Conservation (phyloP, 345 rosid species). For the Eucalyptus curtisii region DNA sequence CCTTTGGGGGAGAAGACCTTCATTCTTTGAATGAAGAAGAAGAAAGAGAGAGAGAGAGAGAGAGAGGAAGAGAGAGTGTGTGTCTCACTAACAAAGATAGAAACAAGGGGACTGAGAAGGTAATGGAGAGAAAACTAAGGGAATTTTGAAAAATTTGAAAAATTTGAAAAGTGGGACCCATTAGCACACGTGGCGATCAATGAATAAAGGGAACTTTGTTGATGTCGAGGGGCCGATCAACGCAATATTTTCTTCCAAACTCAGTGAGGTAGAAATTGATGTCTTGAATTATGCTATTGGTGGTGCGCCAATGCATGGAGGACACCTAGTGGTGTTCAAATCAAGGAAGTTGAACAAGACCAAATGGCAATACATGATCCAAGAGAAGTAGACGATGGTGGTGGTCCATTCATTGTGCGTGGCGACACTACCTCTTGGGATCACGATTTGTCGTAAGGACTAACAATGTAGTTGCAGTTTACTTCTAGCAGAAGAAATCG, state of each 20-base stretch:
- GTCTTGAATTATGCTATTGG: not conserved
- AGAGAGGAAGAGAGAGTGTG: too few species aligned
- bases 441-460: fast-evolving
- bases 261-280: not conserved
- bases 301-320: not conserved
- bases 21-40: too few species aligned
- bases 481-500: fast-evolving
- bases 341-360: not conserved
- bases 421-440: not conserved
- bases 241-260: not conserved
- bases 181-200: not conserved
- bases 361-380: not conserved
- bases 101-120: too few species aligned
- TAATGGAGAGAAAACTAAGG: too few species aligned
- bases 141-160: too few species aligned
- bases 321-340: not conserved
- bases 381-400: not conserved
- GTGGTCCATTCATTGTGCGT: not conserved
- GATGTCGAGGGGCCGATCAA: not conserved
- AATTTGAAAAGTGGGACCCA: not conserved
- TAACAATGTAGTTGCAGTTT: too few species aligned
- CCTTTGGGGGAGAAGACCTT: too few species aligned
- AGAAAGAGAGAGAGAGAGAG: too few species aligned
- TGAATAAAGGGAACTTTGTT: too few species aligned
- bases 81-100: too few species aligned